Evolutionary conservation across 352 stramenopile species (phyloP).

Genomic region (Phytophthora cryptogea): DNA sequence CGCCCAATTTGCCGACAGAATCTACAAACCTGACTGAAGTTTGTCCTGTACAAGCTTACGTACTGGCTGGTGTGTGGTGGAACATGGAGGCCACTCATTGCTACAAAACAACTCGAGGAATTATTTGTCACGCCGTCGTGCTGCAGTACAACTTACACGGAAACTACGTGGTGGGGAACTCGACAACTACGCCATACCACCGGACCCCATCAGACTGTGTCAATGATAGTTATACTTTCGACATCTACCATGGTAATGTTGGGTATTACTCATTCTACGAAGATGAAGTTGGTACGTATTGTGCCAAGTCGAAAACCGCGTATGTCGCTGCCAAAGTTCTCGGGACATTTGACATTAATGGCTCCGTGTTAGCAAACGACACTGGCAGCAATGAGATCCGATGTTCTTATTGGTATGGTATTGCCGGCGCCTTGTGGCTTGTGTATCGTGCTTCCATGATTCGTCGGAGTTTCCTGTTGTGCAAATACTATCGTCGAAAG

Average conservation of each 20-base stretch:
- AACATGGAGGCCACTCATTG: slow-evolving; percentile 27
- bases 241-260: slow-evolving; percentile 18
- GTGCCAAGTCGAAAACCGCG: slow-evolving; percentile 6
- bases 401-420: slow-evolving; percentile 21
- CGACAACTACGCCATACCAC: not conserved
- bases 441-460: slow-evolving; percentile 17
- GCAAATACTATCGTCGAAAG: slow-evolving; percentile 2
- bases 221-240: slow-evolving; percentile 12
- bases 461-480: slow-evolving; percentile 11
- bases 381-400: slow-evolving; percentile 9
- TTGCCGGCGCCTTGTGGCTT: slow-evolving; percentile 14
- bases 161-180: slow-evolving; percentile 14
- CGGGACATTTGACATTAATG: slow-evolving; percentile 24
- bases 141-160: slow-evolving; percentile 26
- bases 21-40: not conserved
- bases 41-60: slow-evolving; percentile 10
- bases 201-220: slow-evolving; percentile 5
- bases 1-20: not conserved
- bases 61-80: slow-evolving; percentile 21
- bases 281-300: slow-evolving; percentile 13
- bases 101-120: slow-evolving; percentile 2
- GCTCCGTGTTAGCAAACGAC: slow-evolving; percentile 17
- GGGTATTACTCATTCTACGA: slow-evolving; percentile 20
- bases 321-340: slow-evolving; percentile 9
- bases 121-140: slow-evolving; percentile 23